Base-by-base conservation (phyloP, 169 alveolate genomes). In the Eimeria nieschulzi region DNA sequence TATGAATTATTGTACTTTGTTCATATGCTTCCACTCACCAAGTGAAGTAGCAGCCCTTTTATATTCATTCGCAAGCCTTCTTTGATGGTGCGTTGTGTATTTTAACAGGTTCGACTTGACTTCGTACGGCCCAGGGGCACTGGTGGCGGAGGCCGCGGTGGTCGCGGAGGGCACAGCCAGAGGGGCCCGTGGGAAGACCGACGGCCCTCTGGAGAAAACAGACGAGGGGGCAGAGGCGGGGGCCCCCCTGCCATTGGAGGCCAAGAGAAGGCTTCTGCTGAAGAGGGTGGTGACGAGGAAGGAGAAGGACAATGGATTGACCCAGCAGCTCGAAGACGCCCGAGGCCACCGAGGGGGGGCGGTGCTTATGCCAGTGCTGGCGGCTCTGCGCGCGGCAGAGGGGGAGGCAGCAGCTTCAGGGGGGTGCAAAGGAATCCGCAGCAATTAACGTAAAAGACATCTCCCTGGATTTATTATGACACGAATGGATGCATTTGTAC, bases 151-250 rank as follows among this genome's bases (percentile, higher is more conserved):
- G 76, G 83, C 55, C 83, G 83, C 12, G 80, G 80, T 9, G 80
- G 80, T 23, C 68, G 68, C 68, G 68, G 68, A 15, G 76, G 76
- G 5, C 76, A 19, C 17, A 66, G 76, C 76, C 76, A 66, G 26
- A n/a, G 76, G 17, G 76, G 76, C 10, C 15, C 23, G 76, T 15
- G 76, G 21, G 76, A 66, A 21, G 76, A 21, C 39, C 21, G 76
- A 26, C 6, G 76, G 39, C 15, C 76, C 17, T 17, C 76, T 7
- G 88, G 88, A 55, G 88, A 66, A 23, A 15, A 26, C 53, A 51
- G 86, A 51, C 54, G 83, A 26, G 83, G 33, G 12, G 91, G 91
- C 25, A 83, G 91, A 23, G 79, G 80, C 10, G 54, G 91, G 17
- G 91, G 80, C 51, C 70, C 15, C 15, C 78, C 21, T n/a, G 64